Base-by-base conservation (phyloP, 148 eudicot genomes). In the Spergularia bocconei region DNA sequence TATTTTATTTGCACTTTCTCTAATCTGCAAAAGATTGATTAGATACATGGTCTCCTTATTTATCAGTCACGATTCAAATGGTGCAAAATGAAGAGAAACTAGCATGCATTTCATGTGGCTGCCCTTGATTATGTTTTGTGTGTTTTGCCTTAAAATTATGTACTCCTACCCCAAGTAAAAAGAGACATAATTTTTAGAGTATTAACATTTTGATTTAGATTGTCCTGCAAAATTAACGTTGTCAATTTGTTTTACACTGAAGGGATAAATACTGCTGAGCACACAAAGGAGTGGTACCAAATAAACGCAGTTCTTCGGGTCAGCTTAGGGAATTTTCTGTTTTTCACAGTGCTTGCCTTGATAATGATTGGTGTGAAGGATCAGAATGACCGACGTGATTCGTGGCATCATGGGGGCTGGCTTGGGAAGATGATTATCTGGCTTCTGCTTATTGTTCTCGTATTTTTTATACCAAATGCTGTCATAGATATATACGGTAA, bases 391-490 rank as follows among this genome's bases (percentile, higher is more conserved):
- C 83, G 75, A 77, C 97, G 99, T 38, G 99, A 95, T 84, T 84
- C 92, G 60, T 88, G 86, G 92, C 99, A 95, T 80, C 99, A 95
- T 79, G 97, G 97, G 81, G 99, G 97, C 83, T 95, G 99, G 99
- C 77, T 80, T 72, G 87, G 77, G 29, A 95, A 95, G 89, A 75
- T 95, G 83, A 65, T 92, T 23, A 80, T 95, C 61, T 95, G 99
- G 99, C 79, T 76, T 75, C 82, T 95, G 85, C 87, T 95, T 54
- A 78, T 86, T 52, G 21, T 86, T 69, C 86, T 95, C 20, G 87
- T 91, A 97, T 91, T 95, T 80, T 92, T 95, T 79, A 53, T 95
- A 70, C 99, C 99, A 78, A 95, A 92, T 77, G 82, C 58, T 53
- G 79, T 95, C 69, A 79, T 86, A 54, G 78, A 87, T 17, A 62